Evolutionary conservation across 768 basidiomycete species (phyloP), one percentile per base, ranked within the genome.

Genomic region (Serendipita sp.): DNA sequence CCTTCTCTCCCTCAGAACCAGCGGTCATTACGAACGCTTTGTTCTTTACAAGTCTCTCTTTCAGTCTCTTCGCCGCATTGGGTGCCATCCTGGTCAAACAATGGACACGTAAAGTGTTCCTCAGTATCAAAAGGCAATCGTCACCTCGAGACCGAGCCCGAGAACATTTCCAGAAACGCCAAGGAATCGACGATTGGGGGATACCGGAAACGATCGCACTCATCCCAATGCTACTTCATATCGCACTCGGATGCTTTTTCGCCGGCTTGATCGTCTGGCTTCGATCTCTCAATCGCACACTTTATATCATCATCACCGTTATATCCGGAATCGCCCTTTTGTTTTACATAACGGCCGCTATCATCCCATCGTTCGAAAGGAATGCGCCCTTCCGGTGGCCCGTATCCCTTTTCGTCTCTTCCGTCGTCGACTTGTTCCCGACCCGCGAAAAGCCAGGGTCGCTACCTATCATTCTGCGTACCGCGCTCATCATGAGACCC

Each of bases 51-150:
- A 64, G 63, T 34, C 28, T 64, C 7, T 18, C 34, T 8, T 32
- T 64, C 44, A 64, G 63, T 32, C 63, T 46, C n/a, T 16, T 64
- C 45, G 41, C 63, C 13, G 63, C 63, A 16, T 30, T 64, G 7
- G 41, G 41, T 34, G 41, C 41, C n/a, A 44, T 64, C 11, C 46
- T 64, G 32, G 46, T 64, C 44, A 64, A 64, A 45, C 63, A 64
- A 34, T 64, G 63, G 63, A 32, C 46, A 28, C 63, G 46, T 28
- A 51, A 51, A 16, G 48, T 51, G 8, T 51, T 51, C 30, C 41
- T 64, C n/a, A 34, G 46, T 45, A 64, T 44, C 63, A 64, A 64
- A 1, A 45, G 34, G 38, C 38, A 46, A 45, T 46, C 18, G 44
- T 41, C 38, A 5, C 38, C 38, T 41, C 38, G 38, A 41, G 38